These are phyloP conservation scores for Penicillium cataractarum DNA, from an alignment of 495 filamentous ascomycete species.

Conservation along the genomic window DNA sequence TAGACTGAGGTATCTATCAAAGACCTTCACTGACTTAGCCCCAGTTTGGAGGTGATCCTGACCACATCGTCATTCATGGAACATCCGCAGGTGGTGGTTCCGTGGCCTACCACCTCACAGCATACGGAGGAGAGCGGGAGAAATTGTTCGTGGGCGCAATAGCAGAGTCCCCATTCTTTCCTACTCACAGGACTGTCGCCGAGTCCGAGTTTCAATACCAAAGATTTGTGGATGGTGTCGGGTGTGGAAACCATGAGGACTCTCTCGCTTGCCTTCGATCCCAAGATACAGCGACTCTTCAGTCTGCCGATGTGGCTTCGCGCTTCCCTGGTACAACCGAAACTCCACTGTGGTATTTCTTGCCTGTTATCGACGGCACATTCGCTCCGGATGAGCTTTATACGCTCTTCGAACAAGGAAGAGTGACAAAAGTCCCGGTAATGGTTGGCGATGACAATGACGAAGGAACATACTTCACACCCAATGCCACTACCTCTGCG, in stretches of 20 bases:
- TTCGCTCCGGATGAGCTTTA: conserved; percentile 34
- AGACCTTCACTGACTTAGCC: not conserved
- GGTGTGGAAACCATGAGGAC: not conserved
- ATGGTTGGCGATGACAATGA: conserved; percentile 68
- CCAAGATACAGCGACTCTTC: not conserved
- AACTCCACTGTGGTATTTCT: not conserved
- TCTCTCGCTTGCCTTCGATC: conserved; percentile 1
- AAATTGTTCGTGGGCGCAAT: conserved; percentile 57
- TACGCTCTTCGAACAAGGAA: conserved; percentile 50
- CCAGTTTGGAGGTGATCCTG: conserved; percentile 67
- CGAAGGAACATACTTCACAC: conserved; percentile 62
- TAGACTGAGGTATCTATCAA: not conserved
- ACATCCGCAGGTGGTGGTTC: conserved; percentile 65
- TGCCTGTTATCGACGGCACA: not conserved
- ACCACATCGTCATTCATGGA: conserved; percentile 66
- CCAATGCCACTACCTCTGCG: conserved; percentile 39
- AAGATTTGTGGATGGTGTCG: not conserved
- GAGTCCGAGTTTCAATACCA: not conserved
- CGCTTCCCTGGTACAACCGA: not conserved
- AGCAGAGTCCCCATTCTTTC: not conserved
- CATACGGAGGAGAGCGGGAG: conserved; percentile 53
- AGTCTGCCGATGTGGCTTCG: not conserved
- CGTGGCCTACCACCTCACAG: conserved; percentile 62
- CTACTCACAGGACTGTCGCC: not conserved
- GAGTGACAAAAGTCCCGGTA: conserved; percentile 60